A percentile compares a stretch with the other conserved stretches of the same genome.
These are phyloP conservation scores for Acorus calamus DNA, from an alignment of 106 monocot species.

Conservation along the genomic window DNA sequence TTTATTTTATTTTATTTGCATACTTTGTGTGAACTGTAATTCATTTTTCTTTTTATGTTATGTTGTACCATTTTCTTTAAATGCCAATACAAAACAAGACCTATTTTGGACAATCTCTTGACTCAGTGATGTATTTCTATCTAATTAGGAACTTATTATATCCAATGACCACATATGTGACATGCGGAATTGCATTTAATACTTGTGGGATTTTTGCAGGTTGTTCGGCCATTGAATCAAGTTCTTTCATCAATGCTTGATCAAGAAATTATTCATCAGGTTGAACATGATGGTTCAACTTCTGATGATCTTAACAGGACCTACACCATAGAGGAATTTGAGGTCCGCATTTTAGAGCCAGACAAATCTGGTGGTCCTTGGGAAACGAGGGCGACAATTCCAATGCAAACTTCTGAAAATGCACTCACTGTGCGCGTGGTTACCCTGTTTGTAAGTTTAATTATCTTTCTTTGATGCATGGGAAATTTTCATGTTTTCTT, in stretches of 20 bases:
- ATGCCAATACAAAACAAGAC: no score
- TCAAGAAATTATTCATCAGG: constrained; percentile 58
- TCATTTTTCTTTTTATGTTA: no score
- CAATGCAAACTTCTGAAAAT: constrained; percentile 88
- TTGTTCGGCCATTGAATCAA: constrained; percentile 61
- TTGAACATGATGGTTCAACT: constrained; percentile 41
- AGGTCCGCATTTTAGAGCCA: constrained; percentile 77
- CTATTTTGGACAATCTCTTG: no score
- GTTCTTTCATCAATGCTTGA: constrained; percentile 67
- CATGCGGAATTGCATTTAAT: no score
- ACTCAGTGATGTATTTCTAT: no score
- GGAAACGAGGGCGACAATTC: constrained; percentile 70
- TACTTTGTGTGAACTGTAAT: no score
- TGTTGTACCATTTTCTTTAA: no score
- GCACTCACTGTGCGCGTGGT: constrained; percentile 87
- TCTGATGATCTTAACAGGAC: constrained; percentile 50
- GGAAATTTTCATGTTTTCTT: neutral
- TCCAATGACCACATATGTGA: no score
- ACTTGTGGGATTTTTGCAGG: constrained; percentile 20
- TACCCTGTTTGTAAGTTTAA: constrained; percentile 58
- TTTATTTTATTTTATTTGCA: no score
- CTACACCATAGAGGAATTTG: constrained; percentile 85
- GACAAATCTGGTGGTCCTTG: constrained; percentile 71
- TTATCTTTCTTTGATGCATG: neutral
- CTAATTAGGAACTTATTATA: no score